Evolutionary conservation across 78 protist species (phyloP).

Genomic region (Dictyostelium capitatum): DNA sequence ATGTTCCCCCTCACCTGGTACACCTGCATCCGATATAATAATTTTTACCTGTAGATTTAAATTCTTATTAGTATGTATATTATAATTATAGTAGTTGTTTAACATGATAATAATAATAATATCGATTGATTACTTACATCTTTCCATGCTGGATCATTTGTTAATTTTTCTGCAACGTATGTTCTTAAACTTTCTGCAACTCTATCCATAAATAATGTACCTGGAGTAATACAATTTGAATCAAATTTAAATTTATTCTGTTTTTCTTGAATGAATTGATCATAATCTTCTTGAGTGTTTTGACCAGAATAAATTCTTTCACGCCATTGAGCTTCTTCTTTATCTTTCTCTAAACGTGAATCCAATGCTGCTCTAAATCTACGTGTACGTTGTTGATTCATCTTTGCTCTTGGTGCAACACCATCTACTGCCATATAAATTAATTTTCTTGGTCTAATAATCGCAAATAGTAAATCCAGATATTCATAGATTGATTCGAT

Average conservation of each 20-base stretch:
- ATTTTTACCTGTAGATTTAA: conserved; percentile 42
- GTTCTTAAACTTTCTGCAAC: conserved; percentile 85
- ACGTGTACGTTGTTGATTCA: conserved; percentile 97
- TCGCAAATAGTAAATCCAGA: conserved; percentile 93
- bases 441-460: conserved; percentile 91
- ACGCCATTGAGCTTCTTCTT: not conserved
- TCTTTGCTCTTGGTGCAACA: conserved; percentile 99
- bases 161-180: conserved; percentile 80
- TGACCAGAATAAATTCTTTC: not conserved
- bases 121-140: conserved; percentile 22
- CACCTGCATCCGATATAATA: conserved; percentile 66
- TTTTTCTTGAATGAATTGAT: not conserved
- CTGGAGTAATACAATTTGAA: conserved; percentile 97
- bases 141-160: conserved; percentile 85
- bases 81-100: not conserved
- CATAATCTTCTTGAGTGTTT: conserved; percentile 23
- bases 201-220: conserved; percentile 95
- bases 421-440: conserved; percentile 97
- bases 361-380: conserved; percentile 96
- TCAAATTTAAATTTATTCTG: conserved; percentile 74
- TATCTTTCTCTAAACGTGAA: conserved; percentile 4
- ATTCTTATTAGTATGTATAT: not conserved
- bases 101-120: no score
- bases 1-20: conserved; percentile 97
- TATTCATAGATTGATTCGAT: conserved; percentile 83